phyloP scores from a whole-genome alignment of 2,329 filamentous ascomycete genomes.

The Botrytis sinoallii region DNA sequence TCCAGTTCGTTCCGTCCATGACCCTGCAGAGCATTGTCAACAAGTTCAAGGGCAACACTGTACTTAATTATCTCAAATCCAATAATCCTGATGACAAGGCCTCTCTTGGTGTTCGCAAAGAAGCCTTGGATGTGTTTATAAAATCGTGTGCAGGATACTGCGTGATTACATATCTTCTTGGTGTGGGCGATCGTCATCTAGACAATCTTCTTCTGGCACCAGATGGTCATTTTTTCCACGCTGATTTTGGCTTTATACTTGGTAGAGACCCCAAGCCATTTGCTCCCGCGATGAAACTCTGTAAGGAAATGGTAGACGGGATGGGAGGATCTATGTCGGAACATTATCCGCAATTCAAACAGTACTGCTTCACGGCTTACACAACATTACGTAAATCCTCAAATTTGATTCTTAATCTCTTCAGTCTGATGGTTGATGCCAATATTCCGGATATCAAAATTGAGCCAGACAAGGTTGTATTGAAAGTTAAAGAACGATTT shows the following conservation, averaged over 20 bases:
- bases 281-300: conserved; percentile 93
- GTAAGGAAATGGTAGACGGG: conserved; percentile 96
- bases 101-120: conserved; percentile 82
- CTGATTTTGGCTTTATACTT: conserved; percentile 97
- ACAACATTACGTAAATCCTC: conserved; percentile 84
- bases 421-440: conserved; percentile 94
- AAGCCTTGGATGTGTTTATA: conserved; percentile 91
- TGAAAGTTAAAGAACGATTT: conserved; percentile 93
- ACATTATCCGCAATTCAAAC: conserved; percentile 85
- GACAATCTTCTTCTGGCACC: conserved; percentile 92
- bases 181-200: conserved; percentile 91
- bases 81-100: conserved; percentile 85
- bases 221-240: conserved; percentile 94
- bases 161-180: conserved; percentile 96
- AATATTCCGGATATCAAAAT: conserved; percentile 94
- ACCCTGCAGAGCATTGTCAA: conserved; percentile 78
- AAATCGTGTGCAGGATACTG: conserved; percentile 97
- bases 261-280: conserved; percentile 97
- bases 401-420: conserved; percentile 90
- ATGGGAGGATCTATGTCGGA: conserved; percentile 85
- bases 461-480: conserved; percentile 87
- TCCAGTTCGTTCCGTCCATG: conserved; percentile 88
- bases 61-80: conserved; percentile 78
- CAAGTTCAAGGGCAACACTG: conserved; percentile 72
- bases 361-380: conserved; percentile 95